A percentile compares a stretch with the other conserved stretches of the same genome.
phyloP scores from a whole-genome alignment of 75 land plant species.

The Isoetes taiwanensis region DNA sequence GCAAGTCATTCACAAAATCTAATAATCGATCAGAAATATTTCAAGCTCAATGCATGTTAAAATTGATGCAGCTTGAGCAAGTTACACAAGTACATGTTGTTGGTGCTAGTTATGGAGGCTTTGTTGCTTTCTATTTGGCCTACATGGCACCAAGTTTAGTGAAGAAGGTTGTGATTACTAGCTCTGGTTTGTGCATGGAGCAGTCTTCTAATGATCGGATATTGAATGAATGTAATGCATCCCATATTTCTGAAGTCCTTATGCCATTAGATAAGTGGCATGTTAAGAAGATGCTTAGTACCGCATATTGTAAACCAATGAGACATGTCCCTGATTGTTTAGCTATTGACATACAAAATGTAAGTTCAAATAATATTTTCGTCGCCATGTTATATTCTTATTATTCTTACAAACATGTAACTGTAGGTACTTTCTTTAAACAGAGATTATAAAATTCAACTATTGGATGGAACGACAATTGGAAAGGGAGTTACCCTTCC shows the following conservation, averaged over 20 bases:
- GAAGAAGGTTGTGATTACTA: constrained; percentile 63
- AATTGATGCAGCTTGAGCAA: constrained; percentile 30
- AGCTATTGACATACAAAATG: no score
- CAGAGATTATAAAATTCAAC: constrained; percentile 39
- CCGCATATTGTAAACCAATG: no score
- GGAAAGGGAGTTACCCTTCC: constrained; percentile 30
- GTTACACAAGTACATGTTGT: constrained; percentile 21
- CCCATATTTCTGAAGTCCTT: constrained; percentile 31
- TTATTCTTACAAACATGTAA: no score
- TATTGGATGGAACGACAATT: constrained; percentile 40
- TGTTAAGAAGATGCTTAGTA: no score
- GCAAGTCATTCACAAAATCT: constrained; percentile 6
- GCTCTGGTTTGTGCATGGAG: constrained; percentile 46
- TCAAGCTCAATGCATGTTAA: constrained; percentile 46
- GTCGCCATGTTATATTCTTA: no score
- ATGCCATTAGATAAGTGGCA: no score
- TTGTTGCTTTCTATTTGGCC: constrained; percentile 73
- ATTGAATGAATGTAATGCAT: constrained; percentile 15
- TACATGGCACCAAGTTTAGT: constrained; percentile 29
- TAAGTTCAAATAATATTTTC: no score
- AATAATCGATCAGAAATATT: constrained; percentile 56
- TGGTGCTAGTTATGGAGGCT: constrained; percentile 89
- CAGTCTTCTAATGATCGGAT: constrained; percentile 26
- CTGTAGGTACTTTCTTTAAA: constrained; percentile 6
- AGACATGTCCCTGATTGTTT: no score